Base-by-base conservation (phyloP, 331 rosid genomes). In the Quercus tomentella region DNA sequence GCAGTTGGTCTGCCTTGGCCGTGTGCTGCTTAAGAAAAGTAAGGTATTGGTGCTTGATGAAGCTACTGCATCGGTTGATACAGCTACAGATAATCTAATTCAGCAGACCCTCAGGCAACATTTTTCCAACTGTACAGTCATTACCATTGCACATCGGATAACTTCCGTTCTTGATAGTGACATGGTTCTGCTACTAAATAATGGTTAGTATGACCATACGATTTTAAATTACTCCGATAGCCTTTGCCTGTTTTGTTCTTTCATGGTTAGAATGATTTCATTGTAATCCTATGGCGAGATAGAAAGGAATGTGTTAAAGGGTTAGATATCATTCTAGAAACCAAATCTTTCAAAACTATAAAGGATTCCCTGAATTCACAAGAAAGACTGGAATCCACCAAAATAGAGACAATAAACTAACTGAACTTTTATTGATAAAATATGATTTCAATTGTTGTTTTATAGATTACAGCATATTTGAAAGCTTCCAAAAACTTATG, bases 31-130 rank as follows among this genome's bases (percentile, higher is more conserved):
- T 7, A 90, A 89, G 90, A 92, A 83, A 76, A 93, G 91, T 77
- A 89, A 88, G 81, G 90, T 93, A 25, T 82, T 91, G 82, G 93
- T 91, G 57, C 97, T 93, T 57, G 97, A 93, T 23, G 97, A 91
- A 86, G 98, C 97, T 49, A 93, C 98, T 8, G 96, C 98, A 7
- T 93, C 97, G 0, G 93, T 91, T 18, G 98, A 93, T 80, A 91
- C 98, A 4, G 94, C 98, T 7, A 93, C 94, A 0, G 97, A 91
- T 79, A 91, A 90, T 84, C 87, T 90, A 77, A 93, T 93, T 74
- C 96, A 93, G 72, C 87, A 86, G 60, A 89, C 96, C 6, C 86
- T 93, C 16, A 66, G 87, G 57, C 79, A 82, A n/a, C 96, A 93
- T 77, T 93, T 89, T 67, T 67, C 84, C 1, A 76, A 85, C 76